Conservation (phyloP, 2,329 filamentous ascomycete species). For the Rutstroemia sp. region DNA sequence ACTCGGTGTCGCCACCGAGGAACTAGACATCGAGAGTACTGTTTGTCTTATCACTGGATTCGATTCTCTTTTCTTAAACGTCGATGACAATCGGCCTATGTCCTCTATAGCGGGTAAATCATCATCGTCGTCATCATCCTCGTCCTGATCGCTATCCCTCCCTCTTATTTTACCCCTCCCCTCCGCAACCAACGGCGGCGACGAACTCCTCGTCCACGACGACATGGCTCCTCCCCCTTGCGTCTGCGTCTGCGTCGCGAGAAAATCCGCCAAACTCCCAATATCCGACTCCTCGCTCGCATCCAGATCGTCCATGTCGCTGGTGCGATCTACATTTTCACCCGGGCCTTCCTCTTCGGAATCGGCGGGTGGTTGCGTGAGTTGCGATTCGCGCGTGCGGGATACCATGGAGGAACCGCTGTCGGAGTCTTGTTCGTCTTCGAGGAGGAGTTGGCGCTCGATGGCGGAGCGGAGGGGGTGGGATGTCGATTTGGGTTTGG, state of each 20-base stretch:
- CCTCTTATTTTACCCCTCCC: background rate
- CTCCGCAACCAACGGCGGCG: background rate
- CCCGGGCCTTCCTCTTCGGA: slow-evolving; percentile 9
- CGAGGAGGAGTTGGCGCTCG: background rate
- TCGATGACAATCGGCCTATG: background rate
- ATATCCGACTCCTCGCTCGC: slow-evolving; percentile 5
- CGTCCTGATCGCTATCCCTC: slow-evolving; percentile 21
- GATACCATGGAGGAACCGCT: slow-evolving; percentile 5
- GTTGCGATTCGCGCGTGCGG: slow-evolving; percentile 4
- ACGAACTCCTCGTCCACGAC: background rate
- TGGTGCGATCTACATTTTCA: slow-evolving; percentile 5
- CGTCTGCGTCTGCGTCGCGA: background rate
- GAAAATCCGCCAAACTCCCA: slow-evolving; percentile 5
- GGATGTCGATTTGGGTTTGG: no score
- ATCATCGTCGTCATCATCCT: slow-evolving; percentile 34
- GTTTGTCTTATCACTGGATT: background rate
- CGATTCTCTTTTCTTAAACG: background rate
- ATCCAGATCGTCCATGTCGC: slow-evolving; percentile 8
- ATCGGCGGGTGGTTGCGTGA: slow-evolving; percentile 2
- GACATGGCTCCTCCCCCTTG: background rate
- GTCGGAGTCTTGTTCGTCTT: background rate
- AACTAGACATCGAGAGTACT: no score
- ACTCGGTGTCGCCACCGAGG: background rate
- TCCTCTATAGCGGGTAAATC: slow-evolving; percentile 12
- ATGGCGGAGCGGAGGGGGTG: background rate